Percentiles rank a stretch among this genome's conserved stretches.
These are phyloP conservation scores for Pythium biforme DNA, from an alignment of 352 stramenopile species.

Conservation along the genomic window DNA sequence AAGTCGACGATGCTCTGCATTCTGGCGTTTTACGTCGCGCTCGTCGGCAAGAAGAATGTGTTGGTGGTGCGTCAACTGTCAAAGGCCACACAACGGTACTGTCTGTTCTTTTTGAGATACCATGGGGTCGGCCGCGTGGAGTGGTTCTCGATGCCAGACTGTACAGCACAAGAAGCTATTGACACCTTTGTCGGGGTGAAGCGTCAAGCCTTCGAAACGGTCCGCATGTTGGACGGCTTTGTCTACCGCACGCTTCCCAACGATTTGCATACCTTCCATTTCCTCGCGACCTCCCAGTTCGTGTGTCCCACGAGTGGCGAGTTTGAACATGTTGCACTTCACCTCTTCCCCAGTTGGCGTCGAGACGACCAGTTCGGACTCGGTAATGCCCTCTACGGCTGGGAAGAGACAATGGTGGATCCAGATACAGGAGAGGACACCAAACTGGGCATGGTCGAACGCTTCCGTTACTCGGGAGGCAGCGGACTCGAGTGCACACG, in stretches of 20 bases:
- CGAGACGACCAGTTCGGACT: constrained; percentile 8
- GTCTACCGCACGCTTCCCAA: not conserved
- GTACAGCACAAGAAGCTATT: not conserved
- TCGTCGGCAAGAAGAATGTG: constrained; percentile 24
- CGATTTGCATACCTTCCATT: not conserved
- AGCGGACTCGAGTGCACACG: constrained; percentile 10
- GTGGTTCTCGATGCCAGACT: constrained; percentile 1
- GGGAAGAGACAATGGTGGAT: not conserved
- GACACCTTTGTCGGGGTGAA: not conserved
- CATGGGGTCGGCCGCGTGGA: constrained; percentile 12
- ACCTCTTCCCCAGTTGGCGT: constrained; percentile 11
- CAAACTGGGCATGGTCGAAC: constrained; percentile 1
- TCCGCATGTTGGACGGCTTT: constrained; percentile 27
- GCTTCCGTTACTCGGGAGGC: constrained; percentile 21
- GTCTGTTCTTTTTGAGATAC: constrained; percentile 21
- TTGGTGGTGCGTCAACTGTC: constrained; percentile 18
- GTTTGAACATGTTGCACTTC: not conserved
- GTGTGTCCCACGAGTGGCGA: constrained; percentile 3
- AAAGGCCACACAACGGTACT: not conserved
- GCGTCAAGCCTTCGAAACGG: not conserved
- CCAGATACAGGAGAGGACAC: not conserved
- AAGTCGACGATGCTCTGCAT: constrained; percentile 22
- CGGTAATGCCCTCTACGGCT: not conserved
- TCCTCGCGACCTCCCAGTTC: constrained; percentile 9
- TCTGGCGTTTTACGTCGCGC: constrained; percentile 17